Conservation (phyloP, 73 alveolate species). For the Durusdinium trenchii region DNA sequence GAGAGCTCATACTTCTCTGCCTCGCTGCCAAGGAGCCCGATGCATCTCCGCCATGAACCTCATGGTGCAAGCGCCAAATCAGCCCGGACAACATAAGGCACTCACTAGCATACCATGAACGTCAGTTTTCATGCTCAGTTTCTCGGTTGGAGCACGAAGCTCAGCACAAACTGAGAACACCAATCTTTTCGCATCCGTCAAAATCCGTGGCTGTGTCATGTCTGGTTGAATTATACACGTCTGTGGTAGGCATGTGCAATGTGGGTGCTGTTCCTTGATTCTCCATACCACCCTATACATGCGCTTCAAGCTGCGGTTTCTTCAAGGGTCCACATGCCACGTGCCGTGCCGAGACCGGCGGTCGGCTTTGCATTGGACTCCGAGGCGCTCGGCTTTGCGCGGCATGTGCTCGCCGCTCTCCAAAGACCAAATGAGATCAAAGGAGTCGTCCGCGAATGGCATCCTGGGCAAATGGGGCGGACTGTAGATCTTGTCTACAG, state of each 20-base stretch:
- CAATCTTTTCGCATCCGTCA: too few species aligned
- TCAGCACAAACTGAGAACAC: too few species aligned
- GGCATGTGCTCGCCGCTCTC: slow-evolving; percentile 95
- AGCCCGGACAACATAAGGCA: too few species aligned
- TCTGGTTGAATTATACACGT: neutral
- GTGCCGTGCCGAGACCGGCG: neutral
- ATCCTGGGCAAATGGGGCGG: too few species aligned
- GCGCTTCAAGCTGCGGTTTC: neutral
- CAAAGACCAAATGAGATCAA: slow-evolving; percentile 90
- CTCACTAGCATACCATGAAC: too few species aligned
- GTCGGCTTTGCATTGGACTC: neutral
- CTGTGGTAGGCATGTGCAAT: neutral
- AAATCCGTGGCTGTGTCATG: too few species aligned
- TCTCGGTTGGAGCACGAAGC: too few species aligned
- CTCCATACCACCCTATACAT: neutral
- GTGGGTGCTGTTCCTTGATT: neutral
- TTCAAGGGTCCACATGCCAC: neutral
- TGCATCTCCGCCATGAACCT: slow-evolving; percentile 94
- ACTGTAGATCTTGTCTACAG: too few species aligned
- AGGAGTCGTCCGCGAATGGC: slow-evolving; percentile 89
- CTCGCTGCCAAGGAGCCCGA: too few species aligned
- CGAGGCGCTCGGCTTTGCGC: slow-evolving; percentile 47
- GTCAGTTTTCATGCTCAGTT: too few species aligned
- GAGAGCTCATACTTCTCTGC: too few species aligned
- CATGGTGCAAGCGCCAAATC: neutral